Conservation (phyloP, 257 asterid species). For the Nicotiana tabacum region DNA sequence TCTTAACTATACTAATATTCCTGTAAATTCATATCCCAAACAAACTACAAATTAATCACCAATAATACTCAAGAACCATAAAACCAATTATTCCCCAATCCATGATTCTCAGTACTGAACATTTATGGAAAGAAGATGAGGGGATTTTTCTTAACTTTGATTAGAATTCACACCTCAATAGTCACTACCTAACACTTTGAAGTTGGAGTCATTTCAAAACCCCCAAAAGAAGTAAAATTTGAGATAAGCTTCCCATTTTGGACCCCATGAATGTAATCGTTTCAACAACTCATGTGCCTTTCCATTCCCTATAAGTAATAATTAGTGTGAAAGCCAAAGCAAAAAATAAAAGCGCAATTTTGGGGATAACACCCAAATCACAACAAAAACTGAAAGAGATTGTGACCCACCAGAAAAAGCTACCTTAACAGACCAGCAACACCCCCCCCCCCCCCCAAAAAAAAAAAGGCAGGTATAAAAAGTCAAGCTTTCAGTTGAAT, state of each 20-base stretch:
- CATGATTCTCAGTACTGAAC: background rate
- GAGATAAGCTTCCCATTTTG: background rate
- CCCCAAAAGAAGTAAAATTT: background rate
- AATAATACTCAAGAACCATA: background rate
- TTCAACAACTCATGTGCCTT: slow-evolving; percentile 24
- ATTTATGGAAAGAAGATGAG: background rate
- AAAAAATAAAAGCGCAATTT: background rate
- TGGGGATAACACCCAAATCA: background rate
- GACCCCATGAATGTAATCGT: background rate
- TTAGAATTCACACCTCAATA: slow-evolving; percentile 9
- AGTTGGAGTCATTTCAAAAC: background rate
- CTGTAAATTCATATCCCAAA: background rate
- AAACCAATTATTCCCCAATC: background rate
- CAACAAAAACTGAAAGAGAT: slow-evolving; percentile 3
- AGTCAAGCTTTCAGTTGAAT: background rate
- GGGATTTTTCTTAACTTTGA: slow-evolving; percentile 5
- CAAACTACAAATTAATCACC: background rate
- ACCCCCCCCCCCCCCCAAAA: background rate
- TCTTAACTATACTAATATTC: background rate
- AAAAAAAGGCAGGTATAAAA: too few relatives aligned
- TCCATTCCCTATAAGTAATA: slow-evolving; percentile 6
- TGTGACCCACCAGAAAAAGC: slow-evolving; percentile 1
- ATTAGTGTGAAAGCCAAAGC: background rate
- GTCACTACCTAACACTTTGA: slow-evolving; percentile 8
- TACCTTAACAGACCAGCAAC: background rate